Base-by-base conservation (phyloP, 2,329 filamentous ascomycete species). In the Aureobasidium zeae region DNA sequence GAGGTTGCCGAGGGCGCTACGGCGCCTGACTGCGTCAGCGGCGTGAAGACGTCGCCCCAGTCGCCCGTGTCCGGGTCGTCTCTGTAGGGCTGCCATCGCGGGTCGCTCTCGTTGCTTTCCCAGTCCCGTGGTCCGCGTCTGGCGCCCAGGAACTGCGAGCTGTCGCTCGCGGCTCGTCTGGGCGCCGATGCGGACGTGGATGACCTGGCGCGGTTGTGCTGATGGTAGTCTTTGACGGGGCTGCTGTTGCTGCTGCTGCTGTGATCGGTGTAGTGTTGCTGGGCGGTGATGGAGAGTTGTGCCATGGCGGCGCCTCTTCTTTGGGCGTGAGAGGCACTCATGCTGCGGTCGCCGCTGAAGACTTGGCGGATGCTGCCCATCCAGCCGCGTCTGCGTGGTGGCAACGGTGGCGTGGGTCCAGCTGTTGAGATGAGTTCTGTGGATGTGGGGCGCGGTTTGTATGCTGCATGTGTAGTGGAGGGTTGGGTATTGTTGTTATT, bases 91-190 rank as follows among this genome's bases (percentile, higher is more conserved):
- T 50, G 44, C 50, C 50, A 56, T 4, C 42, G 37, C 10, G 49
- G 48, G n/a, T 45, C 34, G 17, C 48, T 49, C 22, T 52, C 51
- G 3, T 26, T 37, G 28, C 26, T 33, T 15, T 51, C 50, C 60
- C 58, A 62, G 48, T 69, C 66, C 22, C 63, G 58, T 34, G 63
- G 60, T 1, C 67, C 67, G 16, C 67, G 56, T 46, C 64, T 64
- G 28, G 57, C 58, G 24, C 55, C 55, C 53, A 67, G 62, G 37
- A 66, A 63, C 13, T 55, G 51, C 4, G 61, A 63, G 10, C 66
- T 66, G 39, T 70, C 68, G 1, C 63, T 66, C 4, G 63, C 63
- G 4, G 67, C 62, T 15, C 68, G 63, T 7, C 66, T 57, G 2
- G 66, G 67, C 3, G 37, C 45, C 11, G 36, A 41, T 36, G 20